A percentile compares a stretch with the other conserved stretches of the same genome.
These are phyloP conservation scores for Rhodomyrtus tomentosa DNA, from an alignment of 345 rosid genomes.

Conservation along the genomic window DNA sequence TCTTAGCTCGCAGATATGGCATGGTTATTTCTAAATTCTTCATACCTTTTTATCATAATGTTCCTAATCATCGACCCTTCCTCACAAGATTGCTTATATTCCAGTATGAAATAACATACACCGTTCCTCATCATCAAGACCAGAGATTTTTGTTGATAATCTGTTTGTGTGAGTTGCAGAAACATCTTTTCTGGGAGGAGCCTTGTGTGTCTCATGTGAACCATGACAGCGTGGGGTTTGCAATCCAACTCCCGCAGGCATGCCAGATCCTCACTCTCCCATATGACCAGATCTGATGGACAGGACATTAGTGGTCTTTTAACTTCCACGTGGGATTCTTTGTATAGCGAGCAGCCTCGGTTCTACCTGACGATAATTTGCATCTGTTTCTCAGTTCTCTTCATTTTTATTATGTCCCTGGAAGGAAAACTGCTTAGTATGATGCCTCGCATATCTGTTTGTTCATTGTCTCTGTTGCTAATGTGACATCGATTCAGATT, in stretches of 20 bases:
- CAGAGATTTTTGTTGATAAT: background rate
- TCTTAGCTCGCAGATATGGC: background rate
- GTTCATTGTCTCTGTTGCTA: background rate
- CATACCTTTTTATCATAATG: background rate
- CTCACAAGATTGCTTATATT: background rate
- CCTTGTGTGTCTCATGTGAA: conserved; percentile 14
- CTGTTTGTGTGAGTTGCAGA: conserved; percentile 4
- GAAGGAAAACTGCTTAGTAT: background rate
- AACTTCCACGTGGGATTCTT: background rate
- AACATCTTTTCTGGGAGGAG: conserved; percentile 15
- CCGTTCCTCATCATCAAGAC: background rate
- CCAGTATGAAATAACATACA: background rate
- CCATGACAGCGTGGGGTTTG: background rate
- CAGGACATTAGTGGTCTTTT: background rate
- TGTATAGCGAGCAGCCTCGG: background rate
- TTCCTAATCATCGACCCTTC: background rate
- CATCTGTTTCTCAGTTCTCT: background rate
- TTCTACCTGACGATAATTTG: background rate
- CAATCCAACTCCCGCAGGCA: background rate
- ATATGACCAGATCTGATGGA: background rate
- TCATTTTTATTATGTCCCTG: background rate
- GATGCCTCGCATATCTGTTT: background rate
- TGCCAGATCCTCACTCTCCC: background rate
- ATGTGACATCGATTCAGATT: background rate
- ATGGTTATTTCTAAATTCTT: background rate